Percentiles rank a stretch among this genome's conserved stretches.
phyloP scores from a whole-genome alignment of 805 yeast genomes.

The Saccharomycopsis synnaedendra region DNA sequence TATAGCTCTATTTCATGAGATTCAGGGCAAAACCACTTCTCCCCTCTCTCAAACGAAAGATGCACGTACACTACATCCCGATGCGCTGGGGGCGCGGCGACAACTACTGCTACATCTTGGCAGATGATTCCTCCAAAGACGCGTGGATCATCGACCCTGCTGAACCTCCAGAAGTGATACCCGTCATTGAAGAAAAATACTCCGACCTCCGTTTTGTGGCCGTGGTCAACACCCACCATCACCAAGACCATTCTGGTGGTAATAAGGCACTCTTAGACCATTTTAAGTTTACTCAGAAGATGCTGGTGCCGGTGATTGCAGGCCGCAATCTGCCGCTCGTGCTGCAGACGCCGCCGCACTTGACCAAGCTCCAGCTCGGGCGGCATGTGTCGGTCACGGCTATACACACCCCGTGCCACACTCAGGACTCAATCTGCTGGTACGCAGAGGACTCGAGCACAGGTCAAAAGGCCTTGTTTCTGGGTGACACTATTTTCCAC shows the following conservation, averaged over 20 bases:
- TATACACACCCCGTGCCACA: conserved; percentile 94
- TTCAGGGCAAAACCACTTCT: no score
- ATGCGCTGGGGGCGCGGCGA: conserved; percentile 96
- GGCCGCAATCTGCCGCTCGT: conserved; percentile 77
- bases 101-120: conserved; percentile 74
- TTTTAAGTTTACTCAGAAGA: conserved; percentile 19
- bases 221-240: conserved; percentile 94
- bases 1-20: no score
- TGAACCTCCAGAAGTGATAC: conserved; percentile 48
- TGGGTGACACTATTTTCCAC: conserved; percentile 91
- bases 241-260: conserved; percentile 90
- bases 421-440: conserved; percentile 92
- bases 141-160: conserved; percentile 94
- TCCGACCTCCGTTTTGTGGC: conserved; percentile 41
- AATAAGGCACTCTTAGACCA: conserved; percentile 31
- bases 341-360: conserved; percentile 55
- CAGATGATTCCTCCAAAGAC: conserved; percentile 51
- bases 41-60: conserved; percentile 29
- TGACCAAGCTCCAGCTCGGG: conserved; percentile 54
- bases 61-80: conserved; percentile 76
- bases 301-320: conserved; percentile 57
- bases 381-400: conserved; percentile 56
- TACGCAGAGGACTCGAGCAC: conserved; percentile 54
- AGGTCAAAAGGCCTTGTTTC: conserved; percentile 65
- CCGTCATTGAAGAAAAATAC: conserved; percentile 4